These are phyloP conservation scores for Candida xyloterini DNA, from an alignment of 805 yeast genomes.

Conservation along the genomic window DNA sequence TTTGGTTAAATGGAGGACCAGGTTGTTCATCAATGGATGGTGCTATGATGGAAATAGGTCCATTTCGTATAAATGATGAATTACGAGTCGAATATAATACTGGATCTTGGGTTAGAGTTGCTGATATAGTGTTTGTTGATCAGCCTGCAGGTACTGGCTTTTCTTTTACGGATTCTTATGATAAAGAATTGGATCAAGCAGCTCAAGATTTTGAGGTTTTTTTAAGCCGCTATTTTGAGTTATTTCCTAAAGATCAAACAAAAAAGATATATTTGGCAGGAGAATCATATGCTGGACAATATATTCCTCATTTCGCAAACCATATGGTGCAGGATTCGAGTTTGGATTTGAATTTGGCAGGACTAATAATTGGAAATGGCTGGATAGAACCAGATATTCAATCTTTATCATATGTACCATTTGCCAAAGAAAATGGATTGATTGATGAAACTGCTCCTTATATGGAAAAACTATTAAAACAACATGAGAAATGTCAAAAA, in stretches of 20 bases:
- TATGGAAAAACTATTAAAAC: constrained; percentile 41
- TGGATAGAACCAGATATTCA: constrained; percentile 91
- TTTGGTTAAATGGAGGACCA: constrained; percentile 98
- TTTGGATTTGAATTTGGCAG: constrained; percentile 46
- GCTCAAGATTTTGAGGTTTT: constrained; percentile 63
- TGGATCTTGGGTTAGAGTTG: constrained; percentile 82
- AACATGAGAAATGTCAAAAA: constrained; percentile 62
- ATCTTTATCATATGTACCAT: constrained; percentile 76
- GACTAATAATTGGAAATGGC: constrained; percentile 84
- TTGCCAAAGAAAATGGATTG: constrained; percentile 56
- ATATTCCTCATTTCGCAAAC: constrained; percentile 82
- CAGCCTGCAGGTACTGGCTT: constrained; percentile 96
- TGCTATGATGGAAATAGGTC: constrained; percentile 89
- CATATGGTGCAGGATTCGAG: constrained; percentile 43
- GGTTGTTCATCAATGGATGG: constrained; percentile 99
- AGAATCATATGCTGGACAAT: constrained; percentile 96
- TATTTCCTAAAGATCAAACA: constrained; percentile 67
- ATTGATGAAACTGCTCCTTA: constrained; percentile 40
- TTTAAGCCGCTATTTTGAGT: constrained; percentile 57
- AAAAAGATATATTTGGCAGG: constrained; percentile 82
- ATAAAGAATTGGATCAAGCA: constrained; percentile 53
- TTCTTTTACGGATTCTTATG: constrained; percentile 58
- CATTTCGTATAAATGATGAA: constrained; percentile 55
- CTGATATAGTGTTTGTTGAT: constrained; percentile 82
- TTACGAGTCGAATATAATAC: constrained; percentile 47